Percentiles rank a stretch among this genome's conserved stretches.
Evolutionary conservation across 129 eudicot species (phyloP).

Genomic region (Heracleum sosnowskyi): DNA sequence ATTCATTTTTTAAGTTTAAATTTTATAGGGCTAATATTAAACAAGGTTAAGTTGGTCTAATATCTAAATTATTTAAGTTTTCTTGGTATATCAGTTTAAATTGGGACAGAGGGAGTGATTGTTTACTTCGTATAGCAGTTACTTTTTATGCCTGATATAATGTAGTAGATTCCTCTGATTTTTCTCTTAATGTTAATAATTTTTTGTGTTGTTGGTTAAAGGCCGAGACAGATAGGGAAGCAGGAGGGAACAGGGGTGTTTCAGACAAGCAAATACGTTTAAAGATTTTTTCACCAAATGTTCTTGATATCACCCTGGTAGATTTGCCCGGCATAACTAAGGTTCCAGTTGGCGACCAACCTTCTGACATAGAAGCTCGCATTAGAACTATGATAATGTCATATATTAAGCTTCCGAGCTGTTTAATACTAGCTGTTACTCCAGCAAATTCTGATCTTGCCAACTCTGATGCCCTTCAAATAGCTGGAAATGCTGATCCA

Average conservation of each 20-base stretch:
- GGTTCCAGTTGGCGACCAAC: constrained; percentile 99
- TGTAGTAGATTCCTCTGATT: background rate
- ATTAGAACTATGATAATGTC: constrained; percentile 93
- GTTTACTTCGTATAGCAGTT: background rate
- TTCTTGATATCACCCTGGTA: constrained; percentile 93
- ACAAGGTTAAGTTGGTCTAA: no score
- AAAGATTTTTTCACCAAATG: constrained; percentile 90
- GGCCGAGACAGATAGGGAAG: constrained; percentile 97
- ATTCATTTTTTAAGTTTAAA: no score
- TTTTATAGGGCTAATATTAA: no score
- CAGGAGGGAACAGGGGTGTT: constrained; percentile 94
- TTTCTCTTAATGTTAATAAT: background rate
- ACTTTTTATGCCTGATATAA: background rate
- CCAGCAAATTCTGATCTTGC: constrained; percentile 96
- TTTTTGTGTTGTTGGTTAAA: constrained; percentile 19
- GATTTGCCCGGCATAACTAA: constrained; percentile 93
- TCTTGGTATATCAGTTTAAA: no score
- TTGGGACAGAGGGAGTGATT: no score
- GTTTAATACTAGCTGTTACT: constrained; percentile 89
- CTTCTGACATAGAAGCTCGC: constrained; percentile 90
- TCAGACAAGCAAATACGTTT: constrained; percentile 92
- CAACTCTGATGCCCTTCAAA: constrained; percentile 96
- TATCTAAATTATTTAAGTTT: no score
- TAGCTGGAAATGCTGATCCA: constrained; percentile 95
- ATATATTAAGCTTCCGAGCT: constrained; percentile 71